Conservation (phyloP, 2,329 filamentous ascomycete species). For the Zymoseptoria pseudotritici region DNA sequence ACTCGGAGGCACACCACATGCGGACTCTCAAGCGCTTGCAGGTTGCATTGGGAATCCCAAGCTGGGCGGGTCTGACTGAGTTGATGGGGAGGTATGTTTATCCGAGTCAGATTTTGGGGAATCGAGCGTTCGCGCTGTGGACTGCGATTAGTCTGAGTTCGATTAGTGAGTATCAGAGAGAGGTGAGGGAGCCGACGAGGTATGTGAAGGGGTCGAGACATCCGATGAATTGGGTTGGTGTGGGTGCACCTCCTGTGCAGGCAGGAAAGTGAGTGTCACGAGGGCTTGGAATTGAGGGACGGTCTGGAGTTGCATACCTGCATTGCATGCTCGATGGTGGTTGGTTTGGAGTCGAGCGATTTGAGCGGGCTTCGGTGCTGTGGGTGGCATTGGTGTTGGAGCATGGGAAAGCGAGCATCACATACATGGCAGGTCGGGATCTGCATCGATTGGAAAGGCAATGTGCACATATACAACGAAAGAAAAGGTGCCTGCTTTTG, state of each 20-base stretch:
- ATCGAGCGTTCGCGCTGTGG: slow-evolving; percentile 12
- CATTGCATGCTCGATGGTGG: background rate
- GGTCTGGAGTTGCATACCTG: background rate
- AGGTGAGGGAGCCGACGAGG: slow-evolving; percentile 7
- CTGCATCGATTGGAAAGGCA: too few relatives aligned
- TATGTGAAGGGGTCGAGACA: slow-evolving; percentile 10
- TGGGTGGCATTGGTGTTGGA: background rate
- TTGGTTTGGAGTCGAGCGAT: too few relatives aligned
- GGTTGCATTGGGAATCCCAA: slow-evolving; percentile 3
- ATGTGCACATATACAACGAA: too few relatives aligned
- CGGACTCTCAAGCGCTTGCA: slow-evolving; percentile 10
- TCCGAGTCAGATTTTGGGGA: slow-evolving; percentile 6
- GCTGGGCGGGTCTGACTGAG: slow-evolving; percentile 5
- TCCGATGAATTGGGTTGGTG: slow-evolving; percentile 9
- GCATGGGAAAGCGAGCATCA: background rate
- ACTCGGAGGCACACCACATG: slow-evolving; percentile 13
- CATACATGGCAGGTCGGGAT: background rate
- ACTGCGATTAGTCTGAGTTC: slow-evolving; percentile 10
- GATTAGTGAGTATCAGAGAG: slow-evolving; percentile 4
- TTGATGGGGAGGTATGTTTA: slow-evolving; percentile 7
- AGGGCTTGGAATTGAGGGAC: background rate
- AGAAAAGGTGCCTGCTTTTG: too few relatives aligned
- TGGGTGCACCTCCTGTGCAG: background rate
- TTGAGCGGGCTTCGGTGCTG: background rate
- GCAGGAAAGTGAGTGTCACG: background rate